Evolutionary conservation across 1,284 basidiomycete species (phyloP).

Genomic region (Vanrija humicola): DNA sequence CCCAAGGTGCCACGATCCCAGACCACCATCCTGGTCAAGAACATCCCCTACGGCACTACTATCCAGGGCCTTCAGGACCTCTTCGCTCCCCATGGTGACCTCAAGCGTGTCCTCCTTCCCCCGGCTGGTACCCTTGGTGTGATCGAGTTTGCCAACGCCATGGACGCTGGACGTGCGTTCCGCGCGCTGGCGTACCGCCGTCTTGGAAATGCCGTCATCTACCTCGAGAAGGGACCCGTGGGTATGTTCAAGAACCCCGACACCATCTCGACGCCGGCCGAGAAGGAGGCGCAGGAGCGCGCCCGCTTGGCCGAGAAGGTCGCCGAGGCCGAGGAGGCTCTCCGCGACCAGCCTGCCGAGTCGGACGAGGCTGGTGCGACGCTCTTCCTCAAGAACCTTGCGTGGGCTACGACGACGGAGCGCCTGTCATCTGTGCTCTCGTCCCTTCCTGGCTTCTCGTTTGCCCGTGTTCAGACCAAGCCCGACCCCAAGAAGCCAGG

Average conservation of each 20-base stretch:
- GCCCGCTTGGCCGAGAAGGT: constrained; percentile 29
- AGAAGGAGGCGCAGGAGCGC: constrained; percentile 51
- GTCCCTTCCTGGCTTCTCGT: constrained; percentile 75
- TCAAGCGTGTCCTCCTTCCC: constrained; percentile 77
- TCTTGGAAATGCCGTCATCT: constrained; percentile 82
- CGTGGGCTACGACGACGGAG: constrained; percentile 81
- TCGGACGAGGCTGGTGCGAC: constrained; percentile 67
- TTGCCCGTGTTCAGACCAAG: constrained; percentile 88
- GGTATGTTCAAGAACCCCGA: constrained; percentile 61
- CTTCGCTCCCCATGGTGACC: constrained; percentile 71
- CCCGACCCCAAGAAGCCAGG: constrained; percentile 70
- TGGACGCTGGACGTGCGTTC: constrained; percentile 72
- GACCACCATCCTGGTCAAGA: constrained; percentile 88
- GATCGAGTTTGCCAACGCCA: constrained; percentile 73
- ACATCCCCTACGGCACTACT: constrained; percentile 89
- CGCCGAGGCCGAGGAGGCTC: constrained; percentile 15
- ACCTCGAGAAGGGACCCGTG: constrained; percentile 86
- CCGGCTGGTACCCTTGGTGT: constrained; percentile 92
- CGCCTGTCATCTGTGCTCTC: constrained; percentile 67
- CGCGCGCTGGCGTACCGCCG: constrained; percentile 79
- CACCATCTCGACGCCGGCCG: constrained; percentile 14
- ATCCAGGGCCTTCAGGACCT: constrained; percentile 68
- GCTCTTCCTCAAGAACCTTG: constrained; percentile 90
- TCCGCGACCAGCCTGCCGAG: constrained; percentile 51
- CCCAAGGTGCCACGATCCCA: constrained; percentile 60